A percentile compares a stretch with the other conserved stretches of the same genome.
These are phyloP conservation scores for Crithidia mellificae DNA, from an alignment of 208 protist genomes.

Conservation along the genomic window DNA sequence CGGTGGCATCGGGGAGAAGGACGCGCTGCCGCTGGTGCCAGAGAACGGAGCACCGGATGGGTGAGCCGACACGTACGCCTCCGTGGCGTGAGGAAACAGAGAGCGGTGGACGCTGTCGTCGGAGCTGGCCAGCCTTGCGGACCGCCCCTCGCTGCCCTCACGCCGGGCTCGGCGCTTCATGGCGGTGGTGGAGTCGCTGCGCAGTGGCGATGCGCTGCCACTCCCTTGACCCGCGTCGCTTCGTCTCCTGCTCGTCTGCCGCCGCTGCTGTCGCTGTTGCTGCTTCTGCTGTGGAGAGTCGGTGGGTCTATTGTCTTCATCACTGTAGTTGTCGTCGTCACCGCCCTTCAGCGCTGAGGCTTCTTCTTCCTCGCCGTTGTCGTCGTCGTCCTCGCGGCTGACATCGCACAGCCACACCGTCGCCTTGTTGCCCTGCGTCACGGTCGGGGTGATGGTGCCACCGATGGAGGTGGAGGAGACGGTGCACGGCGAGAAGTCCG, in stretches of 20 bases:
- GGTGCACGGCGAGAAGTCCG: conserved; percentile 9
- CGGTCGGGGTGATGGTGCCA: background rate
- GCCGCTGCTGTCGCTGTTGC: too few relatives aligned
- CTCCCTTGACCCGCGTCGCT: too few relatives aligned
- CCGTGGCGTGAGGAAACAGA: conserved; percentile 2
- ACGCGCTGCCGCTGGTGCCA: background rate
- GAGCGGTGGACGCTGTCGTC: conserved; percentile 1
- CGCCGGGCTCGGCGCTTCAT: background rate
- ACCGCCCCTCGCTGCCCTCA: background rate
- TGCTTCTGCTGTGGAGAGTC: background rate
- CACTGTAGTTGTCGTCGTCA: background rate
- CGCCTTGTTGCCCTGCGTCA: background rate
- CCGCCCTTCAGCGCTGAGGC: too few relatives aligned
- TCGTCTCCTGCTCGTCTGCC: background rate
- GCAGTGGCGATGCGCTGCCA: too few relatives aligned
- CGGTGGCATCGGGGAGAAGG: conserved; percentile 1
- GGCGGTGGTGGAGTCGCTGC: too few relatives aligned
- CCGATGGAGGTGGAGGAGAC: conserved; percentile 5
- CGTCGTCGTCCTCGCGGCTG: conserved; percentile 7
- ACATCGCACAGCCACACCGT: conserved; percentile 10
- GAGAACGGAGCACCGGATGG: background rate
- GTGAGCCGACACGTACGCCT: background rate
- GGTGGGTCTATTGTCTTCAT: background rate
- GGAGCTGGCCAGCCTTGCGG: background rate
- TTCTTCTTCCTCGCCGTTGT: too few relatives aligned